Percentiles rank a stretch among this genome's conserved stretches.
These are phyloP conservation scores for Grosmannia huntii DNA, from an alignment of 2,329 filamentous ascomycete genomes.

Conservation along the genomic window DNA sequence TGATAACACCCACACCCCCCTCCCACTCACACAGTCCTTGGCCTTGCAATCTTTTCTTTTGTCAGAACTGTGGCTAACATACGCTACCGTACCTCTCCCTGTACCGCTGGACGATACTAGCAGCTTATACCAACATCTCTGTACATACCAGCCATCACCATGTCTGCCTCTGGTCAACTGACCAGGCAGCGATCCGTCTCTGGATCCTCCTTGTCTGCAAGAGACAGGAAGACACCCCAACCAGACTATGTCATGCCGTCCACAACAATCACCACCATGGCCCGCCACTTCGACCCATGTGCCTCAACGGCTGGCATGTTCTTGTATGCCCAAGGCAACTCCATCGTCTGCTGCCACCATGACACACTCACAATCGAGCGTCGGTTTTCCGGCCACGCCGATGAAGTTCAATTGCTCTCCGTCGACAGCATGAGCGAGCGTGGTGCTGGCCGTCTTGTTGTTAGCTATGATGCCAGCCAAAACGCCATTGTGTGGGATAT, in stretches of 20 bases:
- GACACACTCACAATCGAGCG: constrained; percentile 84
- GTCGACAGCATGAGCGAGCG: constrained; percentile 86
- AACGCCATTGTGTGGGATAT: constrained; percentile 96
- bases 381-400: constrained; percentile 69
- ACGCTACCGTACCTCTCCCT: no score
- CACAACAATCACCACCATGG: constrained; percentile 30
- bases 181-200: constrained; percentile 48
- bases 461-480: constrained; percentile 84
- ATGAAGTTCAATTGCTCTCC: constrained; percentile 71
- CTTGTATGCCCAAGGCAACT: constrained; percentile 71
- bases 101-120: neutral
- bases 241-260: constrained; percentile 42
- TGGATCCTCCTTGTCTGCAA: constrained; percentile 36
- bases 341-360: constrained; percentile 80
- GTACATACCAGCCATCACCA: constrained; percentile 24
- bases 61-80: constrained; percentile 2
- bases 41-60: neutral
- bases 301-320: constrained; percentile 86
- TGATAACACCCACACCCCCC: neutral
- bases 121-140: constrained; percentile 12
- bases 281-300: constrained; percentile 65
- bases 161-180: constrained; percentile 42
- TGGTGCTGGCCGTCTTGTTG: constrained; percentile 72
- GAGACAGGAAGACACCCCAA: constrained; percentile 16
- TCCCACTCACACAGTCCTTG: neutral